These are phyloP conservation scores for Hippophae rhamnoides DNA, from an alignment of 306 rosid genomes.

Conservation along the genomic window DNA sequence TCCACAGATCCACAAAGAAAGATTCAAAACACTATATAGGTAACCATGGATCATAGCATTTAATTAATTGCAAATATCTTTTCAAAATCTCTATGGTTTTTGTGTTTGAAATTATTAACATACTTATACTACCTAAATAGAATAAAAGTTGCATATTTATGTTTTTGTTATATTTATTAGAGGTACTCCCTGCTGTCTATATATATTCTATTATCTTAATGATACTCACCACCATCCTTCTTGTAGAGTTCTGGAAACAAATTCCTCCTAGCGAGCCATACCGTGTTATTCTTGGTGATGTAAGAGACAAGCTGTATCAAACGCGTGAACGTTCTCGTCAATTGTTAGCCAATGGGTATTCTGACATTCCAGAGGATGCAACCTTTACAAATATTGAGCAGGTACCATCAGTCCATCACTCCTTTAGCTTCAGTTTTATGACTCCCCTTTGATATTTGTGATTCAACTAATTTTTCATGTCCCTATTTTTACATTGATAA, in stretches of 20 bases:
- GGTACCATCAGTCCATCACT: constrained; percentile 31
- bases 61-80: not conserved
- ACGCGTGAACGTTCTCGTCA: constrained; percentile 96
- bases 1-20: constrained; percentile 61
- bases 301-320: constrained; percentile 87
- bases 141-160: too few species aligned
- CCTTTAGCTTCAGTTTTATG: not conserved
- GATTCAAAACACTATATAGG: constrained; percentile 97
- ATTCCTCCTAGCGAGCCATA: constrained; percentile 82
- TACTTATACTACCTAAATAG: too few species aligned
- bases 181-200: too few species aligned
- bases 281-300: constrained; percentile 85
- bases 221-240: constrained; percentile 7
- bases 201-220: constrained; percentile 1
- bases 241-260: constrained; percentile 88
- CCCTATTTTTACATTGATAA: not conserved
- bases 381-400: constrained; percentile 72
- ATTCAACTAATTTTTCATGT: not conserved
- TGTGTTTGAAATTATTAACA: not conserved
- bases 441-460: not conserved
- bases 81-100: not conserved
- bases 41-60: constrained; percentile 18
- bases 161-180: too few species aligned
- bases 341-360: constrained; percentile 65
- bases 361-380: constrained; percentile 89